Conservation (phyloP, 495 filamentous ascomycete genomes). For the Hypoxylon lienhwacheense region DNA sequence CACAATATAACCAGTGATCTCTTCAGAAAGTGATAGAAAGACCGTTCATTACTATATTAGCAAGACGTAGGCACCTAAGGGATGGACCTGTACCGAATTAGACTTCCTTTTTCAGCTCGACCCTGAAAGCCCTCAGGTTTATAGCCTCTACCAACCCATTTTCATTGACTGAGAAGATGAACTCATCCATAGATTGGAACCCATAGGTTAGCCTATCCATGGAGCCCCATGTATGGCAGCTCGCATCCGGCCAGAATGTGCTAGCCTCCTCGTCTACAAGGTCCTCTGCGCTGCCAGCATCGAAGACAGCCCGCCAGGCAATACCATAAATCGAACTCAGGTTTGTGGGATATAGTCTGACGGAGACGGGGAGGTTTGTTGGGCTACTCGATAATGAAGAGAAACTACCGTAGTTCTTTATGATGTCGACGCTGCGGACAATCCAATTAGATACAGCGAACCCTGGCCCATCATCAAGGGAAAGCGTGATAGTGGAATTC, state of each 20-base stretch:
- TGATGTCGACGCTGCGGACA: slow-evolving; percentile 46
- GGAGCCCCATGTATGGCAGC: slow-evolving; percentile 40
- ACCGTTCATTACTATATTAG: neutral
- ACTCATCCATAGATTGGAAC: slow-evolving; percentile 37
- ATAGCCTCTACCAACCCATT: slow-evolving; percentile 11
- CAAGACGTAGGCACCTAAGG: neutral
- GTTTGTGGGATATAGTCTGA: slow-evolving; percentile 41
- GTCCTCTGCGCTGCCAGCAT: slow-evolving; percentile 29
- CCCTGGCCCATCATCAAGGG: slow-evolving; percentile 47
- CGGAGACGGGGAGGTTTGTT: slow-evolving; percentile 13
- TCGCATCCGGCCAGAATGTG: slow-evolving; percentile 32
- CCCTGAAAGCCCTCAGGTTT: slow-evolving; percentile 18
- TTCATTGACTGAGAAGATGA: slow-evolving; percentile 18
- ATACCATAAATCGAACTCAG: slow-evolving; percentile 17
- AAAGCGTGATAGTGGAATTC: slow-evolving; percentile 50
- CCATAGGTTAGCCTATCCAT: slow-evolving; percentile 42
- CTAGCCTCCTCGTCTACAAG: slow-evolving; percentile 28
- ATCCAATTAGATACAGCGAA: slow-evolving; percentile 46
- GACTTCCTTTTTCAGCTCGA: slow-evolving; percentile 11
- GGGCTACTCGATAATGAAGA: slow-evolving; percentile 26
- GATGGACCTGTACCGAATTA: neutral
- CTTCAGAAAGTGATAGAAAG: no score
- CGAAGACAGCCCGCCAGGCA: slow-evolving; percentile 39
- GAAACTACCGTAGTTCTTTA: slow-evolving; percentile 39
- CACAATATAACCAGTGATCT: no score